Base-by-base conservation (phyloP, 192 early-diverging fungal species). In the Kappamyces sp. region DNA sequence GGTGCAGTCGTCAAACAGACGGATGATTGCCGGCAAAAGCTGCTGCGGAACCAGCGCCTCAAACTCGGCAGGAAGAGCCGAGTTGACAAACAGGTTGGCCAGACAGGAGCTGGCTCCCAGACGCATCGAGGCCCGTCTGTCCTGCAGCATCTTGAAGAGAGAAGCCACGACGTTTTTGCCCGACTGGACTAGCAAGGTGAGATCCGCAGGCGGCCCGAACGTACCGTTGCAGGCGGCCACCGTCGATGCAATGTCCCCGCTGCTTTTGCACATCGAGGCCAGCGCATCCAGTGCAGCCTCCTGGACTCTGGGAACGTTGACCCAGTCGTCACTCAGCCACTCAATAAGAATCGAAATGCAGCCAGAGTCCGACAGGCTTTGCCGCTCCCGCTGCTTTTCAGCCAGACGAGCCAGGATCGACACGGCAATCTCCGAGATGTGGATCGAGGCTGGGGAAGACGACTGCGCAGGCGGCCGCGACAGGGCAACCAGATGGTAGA, bases 251-350 rank as follows among this genome's bases (percentile, higher is more conserved):
- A 86, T 55, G 6, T 74, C 74, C 7, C 69, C 45, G 60, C 86
- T 87, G 15, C 77, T 79, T 32, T 82, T 72, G 57, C 79, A 78
- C 32, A 91, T 55, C 4, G 75, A 76, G 1, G 84, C 75, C n/a
- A 91, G 60, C 0, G 87, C 87, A 52, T 89, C 88, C 47, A 91
- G 70, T 3, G 84, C 84, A 3, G 87, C 82, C 67, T 91, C 87
- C 60, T 91, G 88, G 6, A 86, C 73, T 65, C 84, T 88, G 2
- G 75, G 60, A 45, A 59, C 74, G 14, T 36, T 22, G 32, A 68
- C 61, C 62, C 66, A 79, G 6, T 70, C 70, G 15, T 71, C 72
- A 48, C 70, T 67, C 4, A 90, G 65, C 36, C 86, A 57, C 5
- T 66, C 71, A 46, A 84, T 63, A 30, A 89, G 65, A 3, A 79